phyloP scores from a whole-genome alignment of 129 eudicot species.

The Sambucus nigra region DNA sequence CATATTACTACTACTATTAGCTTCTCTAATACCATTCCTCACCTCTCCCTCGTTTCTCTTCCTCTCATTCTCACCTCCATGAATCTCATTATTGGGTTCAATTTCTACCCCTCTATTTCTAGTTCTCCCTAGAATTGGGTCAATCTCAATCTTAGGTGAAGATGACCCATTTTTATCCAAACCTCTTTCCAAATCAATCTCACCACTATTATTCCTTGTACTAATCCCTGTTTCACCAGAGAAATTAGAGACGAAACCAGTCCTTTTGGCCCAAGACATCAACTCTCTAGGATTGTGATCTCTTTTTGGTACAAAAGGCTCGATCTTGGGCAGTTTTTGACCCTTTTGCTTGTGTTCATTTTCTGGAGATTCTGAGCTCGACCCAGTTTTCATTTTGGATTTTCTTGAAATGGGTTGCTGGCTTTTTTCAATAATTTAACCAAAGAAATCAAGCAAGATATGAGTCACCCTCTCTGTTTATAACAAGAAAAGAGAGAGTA shows the following conservation, averaged over 20 bases:
- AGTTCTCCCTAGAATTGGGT: conserved; percentile 58
- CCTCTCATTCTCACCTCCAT: conserved; percentile 14
- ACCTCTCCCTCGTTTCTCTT: conserved; percentile 23
- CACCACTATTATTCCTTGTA: conserved; percentile 18
- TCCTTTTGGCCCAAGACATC: conserved; percentile 94
- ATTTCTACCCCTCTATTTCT: conserved; percentile 42
- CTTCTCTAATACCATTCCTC: conserved; percentile 9
- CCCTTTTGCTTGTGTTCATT: conserved; percentile 37
- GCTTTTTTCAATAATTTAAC: neutral
- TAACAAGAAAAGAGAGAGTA: conserved; percentile 5
- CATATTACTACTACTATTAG: neutral
- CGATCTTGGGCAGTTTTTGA: conserved; percentile 42
- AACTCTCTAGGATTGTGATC: conserved; percentile 77
- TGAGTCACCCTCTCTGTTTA: neutral
- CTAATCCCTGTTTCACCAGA: conserved; percentile 62
- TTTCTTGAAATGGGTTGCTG: conserved; percentile 21
- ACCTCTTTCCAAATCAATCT: conserved; percentile 58
- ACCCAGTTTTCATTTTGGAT: conserved; percentile 68
- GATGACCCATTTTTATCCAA: conserved; percentile 33
- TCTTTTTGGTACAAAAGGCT: conserved; percentile 63
- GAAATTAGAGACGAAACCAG: conserved; percentile 76
- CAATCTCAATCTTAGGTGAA: conserved; percentile 52
- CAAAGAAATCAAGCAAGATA: neutral
- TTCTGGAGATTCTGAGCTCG: conserved; percentile 34
- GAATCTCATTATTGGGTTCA: conserved; percentile 30